Base-by-base conservation (phyloP, 2,329 filamentous ascomycete genomes). In the Harringtonia aguacate region DNA sequence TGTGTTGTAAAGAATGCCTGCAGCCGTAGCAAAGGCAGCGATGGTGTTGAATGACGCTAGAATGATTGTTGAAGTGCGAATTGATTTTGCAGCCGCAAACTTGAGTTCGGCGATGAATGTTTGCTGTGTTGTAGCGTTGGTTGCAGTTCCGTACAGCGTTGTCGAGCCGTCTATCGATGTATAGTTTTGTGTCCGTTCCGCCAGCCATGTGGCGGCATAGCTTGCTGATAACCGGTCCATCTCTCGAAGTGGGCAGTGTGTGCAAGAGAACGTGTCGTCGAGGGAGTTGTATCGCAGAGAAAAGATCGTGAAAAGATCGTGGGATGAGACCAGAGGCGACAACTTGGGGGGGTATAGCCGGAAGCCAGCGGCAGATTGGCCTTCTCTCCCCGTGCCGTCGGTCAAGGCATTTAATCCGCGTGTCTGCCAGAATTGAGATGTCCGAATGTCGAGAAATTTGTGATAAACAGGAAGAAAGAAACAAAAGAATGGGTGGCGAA, bases 31-130 rank as follows among this genome's bases (percentile, higher is more conserved):
- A 45, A 76, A 68, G 5, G 76, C 75, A 17, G 73, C 73, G 42
- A 78, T 56, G 20, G 74, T 67, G 57, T 81, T 82, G 62, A 81
- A 79, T 44, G 66, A 61, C 30, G 77, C 72, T 44, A 81, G 65
- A 47, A 80, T 75, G 45, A 81, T 72, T 36, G 74, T 75, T 21
- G 76, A 79, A 17, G 72, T 77, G 51, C 78, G 68, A 53, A 79
- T 66, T 29, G 75, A 79, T 53, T 70, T 77, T 49, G 69, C 69
- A 15, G 69, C 65, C 27, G 68, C 66, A 50, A 76, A 72, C 46
- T 62, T 66, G 51, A 77, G 64, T 50, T 73, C 57, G 53, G 72
- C 71, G 52, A 72, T 66, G 48, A 73, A 58, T 50, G 56, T 55
- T 30, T 55, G 54, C 33, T 65, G 58, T 33, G 65, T 64, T 7